phyloP scores from a whole-genome alignment of 805 yeast species.

The Candida orba region DNA sequence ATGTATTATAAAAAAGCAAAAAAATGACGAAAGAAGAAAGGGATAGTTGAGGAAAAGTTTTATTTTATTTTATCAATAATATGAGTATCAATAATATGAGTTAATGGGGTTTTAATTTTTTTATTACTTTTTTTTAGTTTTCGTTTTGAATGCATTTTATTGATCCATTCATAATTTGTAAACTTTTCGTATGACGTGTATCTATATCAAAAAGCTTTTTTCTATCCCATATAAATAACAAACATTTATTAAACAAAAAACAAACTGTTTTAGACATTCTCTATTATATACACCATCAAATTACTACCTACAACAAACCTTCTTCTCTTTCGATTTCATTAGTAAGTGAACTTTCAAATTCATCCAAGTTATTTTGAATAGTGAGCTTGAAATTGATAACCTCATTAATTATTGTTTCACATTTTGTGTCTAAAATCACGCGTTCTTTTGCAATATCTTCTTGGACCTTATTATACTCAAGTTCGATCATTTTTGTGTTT shows the following conservation, averaged over 20 bases:
- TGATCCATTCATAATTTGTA: too few species aligned
- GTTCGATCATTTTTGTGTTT: conserved; percentile 42
- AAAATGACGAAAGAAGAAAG: conserved; percentile 15
- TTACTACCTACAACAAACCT: not conserved
- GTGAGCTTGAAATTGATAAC: conserved; percentile 60
- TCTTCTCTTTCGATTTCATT: conserved; percentile 26
- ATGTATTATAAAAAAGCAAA: conserved; percentile 67
- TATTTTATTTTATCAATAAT: not conserved
- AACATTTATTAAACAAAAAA: too few species aligned
- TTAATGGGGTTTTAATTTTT: not conserved
- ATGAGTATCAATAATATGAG: not conserved
- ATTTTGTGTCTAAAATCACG: conserved; percentile 42
- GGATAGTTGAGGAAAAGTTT: not conserved
- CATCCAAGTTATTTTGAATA: conserved; percentile 59
- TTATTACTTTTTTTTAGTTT: not conserved
- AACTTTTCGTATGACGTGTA: too few species aligned
- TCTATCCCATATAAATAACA: too few species aligned
- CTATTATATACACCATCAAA: too few species aligned
- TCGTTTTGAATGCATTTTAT: too few species aligned
- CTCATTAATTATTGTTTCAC: conserved; percentile 50
- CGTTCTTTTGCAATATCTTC: conserved; percentile 41
- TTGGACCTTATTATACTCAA: conserved; percentile 44
- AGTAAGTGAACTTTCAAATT: conserved; percentile 40
- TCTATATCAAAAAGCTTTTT: too few species aligned
- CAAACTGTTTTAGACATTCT: too few species aligned